Evolutionary conservation across 2,329 filamentous ascomycete species (phyloP).

Genomic region (Cladophialophora carrionii): DNA sequence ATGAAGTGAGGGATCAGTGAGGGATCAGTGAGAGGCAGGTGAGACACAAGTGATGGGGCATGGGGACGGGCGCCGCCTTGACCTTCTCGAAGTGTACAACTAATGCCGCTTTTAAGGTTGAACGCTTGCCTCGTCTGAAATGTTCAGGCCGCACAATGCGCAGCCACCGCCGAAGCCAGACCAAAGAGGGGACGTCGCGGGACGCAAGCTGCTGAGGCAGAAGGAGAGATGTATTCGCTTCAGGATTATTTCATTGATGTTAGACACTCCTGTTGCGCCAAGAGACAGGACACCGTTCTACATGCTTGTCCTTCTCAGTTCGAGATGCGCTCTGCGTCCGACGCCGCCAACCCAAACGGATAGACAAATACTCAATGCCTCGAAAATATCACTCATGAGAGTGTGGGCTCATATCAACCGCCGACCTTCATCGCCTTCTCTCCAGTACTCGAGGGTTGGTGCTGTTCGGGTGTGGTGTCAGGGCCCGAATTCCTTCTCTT

Average conservation of each 20-base stretch:
- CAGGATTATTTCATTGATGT: background rate
- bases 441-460: constrained; percentile 16
- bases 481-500: constrained; percentile 36
- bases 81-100: background rate
- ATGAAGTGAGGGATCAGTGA: background rate
- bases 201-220: background rate
- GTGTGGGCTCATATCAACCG: constrained; percentile 15
- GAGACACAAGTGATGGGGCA: background rate
- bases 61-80: background rate
- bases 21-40: background rate
- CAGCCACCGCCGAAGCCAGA: background rate
- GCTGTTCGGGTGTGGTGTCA: constrained; percentile 13
- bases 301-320: background rate
- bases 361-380: background rate
- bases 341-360: background rate
- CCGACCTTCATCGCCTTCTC: constrained; percentile 33
- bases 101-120: constrained; percentile 9
- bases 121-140: constrained; percentile 12
- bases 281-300: background rate
- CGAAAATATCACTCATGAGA: background rate
- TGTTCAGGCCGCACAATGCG: constrained; percentile 5
- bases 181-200: background rate
- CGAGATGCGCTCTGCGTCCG: background rate
- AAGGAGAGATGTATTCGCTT: background rate
- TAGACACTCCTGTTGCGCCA: background rate